phyloP scores from a whole-genome alignment of 352 stramenopile genomes.

The Globisporangium paroecandrum region DNA sequence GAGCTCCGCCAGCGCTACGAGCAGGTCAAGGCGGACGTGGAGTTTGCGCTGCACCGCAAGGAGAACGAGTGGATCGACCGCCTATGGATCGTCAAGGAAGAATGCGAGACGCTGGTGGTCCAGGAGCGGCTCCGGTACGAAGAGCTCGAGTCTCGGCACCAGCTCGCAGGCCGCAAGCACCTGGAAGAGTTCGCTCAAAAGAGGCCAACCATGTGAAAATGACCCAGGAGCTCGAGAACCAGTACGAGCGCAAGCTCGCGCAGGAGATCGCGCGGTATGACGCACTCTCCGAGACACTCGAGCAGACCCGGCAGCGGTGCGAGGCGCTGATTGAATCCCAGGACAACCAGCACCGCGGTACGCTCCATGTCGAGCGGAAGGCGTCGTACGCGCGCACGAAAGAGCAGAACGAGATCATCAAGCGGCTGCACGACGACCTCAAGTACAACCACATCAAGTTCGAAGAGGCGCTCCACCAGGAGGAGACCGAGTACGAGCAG shows the following conservation, averaged over 20 bases:
- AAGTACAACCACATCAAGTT: slow-evolving; percentile 87
- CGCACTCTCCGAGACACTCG: slow-evolving; percentile 80
- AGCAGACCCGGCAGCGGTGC: slow-evolving; percentile 87
- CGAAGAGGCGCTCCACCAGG: slow-evolving; percentile 76
- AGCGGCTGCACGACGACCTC: slow-evolving; percentile 79
- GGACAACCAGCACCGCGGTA: slow-evolving; percentile 58
- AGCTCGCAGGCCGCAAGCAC: slow-evolving; percentile 68
- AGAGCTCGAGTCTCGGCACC: slow-evolving; percentile 69
- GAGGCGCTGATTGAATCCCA: slow-evolving; percentile 83
- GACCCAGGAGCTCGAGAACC: slow-evolving; percentile 89
- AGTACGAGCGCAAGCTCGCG: slow-evolving; percentile 90
- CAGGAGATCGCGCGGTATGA: slow-evolving; percentile 88
- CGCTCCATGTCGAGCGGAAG: slow-evolving; percentile 64
- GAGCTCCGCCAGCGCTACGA: slow-evolving; percentile 72
- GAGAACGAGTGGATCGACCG: slow-evolving; percentile 88
- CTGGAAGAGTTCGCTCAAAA: slow-evolving; percentile 72
- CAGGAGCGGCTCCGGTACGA: slow-evolving; percentile 78
- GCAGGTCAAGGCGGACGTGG: slow-evolving; percentile 78
- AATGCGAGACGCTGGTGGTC: slow-evolving; percentile 72
- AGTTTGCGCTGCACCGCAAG: slow-evolving; percentile 82
- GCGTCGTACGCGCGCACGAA: slow-evolving; percentile 60
- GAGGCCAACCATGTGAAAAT: slow-evolving; percentile 80
- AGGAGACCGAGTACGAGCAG: slow-evolving; percentile 81
- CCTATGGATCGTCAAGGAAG: slow-evolving; percentile 72
- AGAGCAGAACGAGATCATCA: slow-evolving; percentile 83